Evolutionary conservation across 176 grass and related monocot genomes (phyloP), one percentile per base, ranked within the genome.

Genomic region (Hordeum marinum): DNA sequence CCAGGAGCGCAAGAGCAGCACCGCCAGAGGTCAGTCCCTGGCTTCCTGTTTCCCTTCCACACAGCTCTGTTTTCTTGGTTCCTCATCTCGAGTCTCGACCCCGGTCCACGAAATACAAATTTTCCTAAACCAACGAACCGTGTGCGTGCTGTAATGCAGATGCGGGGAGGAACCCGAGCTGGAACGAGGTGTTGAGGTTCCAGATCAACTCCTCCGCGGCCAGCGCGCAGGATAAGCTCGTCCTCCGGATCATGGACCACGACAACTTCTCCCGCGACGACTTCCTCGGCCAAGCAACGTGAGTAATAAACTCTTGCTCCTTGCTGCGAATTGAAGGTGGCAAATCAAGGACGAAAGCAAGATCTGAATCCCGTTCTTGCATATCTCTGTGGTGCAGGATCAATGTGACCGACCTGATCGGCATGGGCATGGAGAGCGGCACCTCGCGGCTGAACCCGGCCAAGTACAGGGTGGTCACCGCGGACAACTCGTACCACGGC

Each of bases 141-240:
- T 40, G 18, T 23, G 0, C 4, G 18, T 23, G 0, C 4, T 31
- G 21, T 36, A 69, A 17, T 68, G 80, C 88, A 97, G 93, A 83
- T 25, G 85, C 81, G 23, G 93, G 96, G 64, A 94, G 80, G 58
- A 95, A 85, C 62, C 95, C 95, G 21, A 71, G 82, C 78, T 98
- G 93, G 96, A 94, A 94, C 62, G 87, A 95, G 78, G 86, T 92
- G 54, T 86, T 98, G 68, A 95, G 87, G 60, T 95, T 95, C 85
- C 78, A 87, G 69, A 85, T 98, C 45, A 91, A 90, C 73, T 76
- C 91, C 9, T 41, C 90, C 3, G 87, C 63, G 25, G 35, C 79
- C 17, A 89, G 61, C 83, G 66, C 26, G 59, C 93, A 98, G 72
- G 93, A 98, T 78, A 93, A 93, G 73, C 65, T 98, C 61, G 9